phyloP scores from a whole-genome alignment of 805 yeast genomes.

The Suhomyces vadensis region DNA sequence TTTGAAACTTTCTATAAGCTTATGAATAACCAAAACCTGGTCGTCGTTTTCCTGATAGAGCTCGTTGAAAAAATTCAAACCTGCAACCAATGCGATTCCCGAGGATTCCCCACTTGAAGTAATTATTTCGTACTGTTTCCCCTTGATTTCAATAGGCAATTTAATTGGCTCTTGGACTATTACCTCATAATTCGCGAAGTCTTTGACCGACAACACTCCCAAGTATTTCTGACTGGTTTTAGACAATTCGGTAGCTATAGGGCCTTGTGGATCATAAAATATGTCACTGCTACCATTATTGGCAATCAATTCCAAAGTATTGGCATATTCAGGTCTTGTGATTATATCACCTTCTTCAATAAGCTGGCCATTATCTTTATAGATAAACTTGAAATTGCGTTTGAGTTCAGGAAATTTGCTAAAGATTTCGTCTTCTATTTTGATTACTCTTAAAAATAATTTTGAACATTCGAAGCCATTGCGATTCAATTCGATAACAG shows the following conservation, averaged over 20 bases:
- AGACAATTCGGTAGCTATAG: constrained; percentile 64
- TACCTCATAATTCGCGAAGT: constrained; percentile 63
- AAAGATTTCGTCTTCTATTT: constrained; percentile 30
- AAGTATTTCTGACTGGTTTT: constrained; percentile 50
- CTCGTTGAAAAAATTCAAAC: constrained; percentile 62
- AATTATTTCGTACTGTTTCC: constrained; percentile 29
- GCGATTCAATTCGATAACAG: constrained; percentile 66
- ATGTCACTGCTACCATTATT: constrained; percentile 72
- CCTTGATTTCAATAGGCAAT: constrained; percentile 18
- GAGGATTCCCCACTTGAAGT: constrained; percentile 71
- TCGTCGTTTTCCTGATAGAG: constrained; percentile 22
- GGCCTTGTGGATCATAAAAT: constrained; percentile 83
- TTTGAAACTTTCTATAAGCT: constrained; percentile 83
- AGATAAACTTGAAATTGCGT: constrained; percentile 59
- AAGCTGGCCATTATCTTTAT: constrained; percentile 23
- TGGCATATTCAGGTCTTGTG: constrained; percentile 59
- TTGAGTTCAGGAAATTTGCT: constrained; percentile 26
- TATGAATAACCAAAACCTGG: constrained; percentile 51
- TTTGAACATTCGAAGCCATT: constrained; percentile 55
- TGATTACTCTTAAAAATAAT: constrained; percentile 36
- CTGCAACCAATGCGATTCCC: constrained; percentile 80
- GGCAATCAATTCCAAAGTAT: constrained; percentile 69
- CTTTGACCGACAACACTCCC: constrained; percentile 68
- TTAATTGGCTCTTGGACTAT: constrained; percentile 37
- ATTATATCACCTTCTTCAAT: constrained; percentile 60